Percentiles rank a stretch among this genome's conserved stretches.
phyloP scores from a whole-genome alignment of 495 filamentous ascomycete species.

The Xylaria venustula region DNA sequence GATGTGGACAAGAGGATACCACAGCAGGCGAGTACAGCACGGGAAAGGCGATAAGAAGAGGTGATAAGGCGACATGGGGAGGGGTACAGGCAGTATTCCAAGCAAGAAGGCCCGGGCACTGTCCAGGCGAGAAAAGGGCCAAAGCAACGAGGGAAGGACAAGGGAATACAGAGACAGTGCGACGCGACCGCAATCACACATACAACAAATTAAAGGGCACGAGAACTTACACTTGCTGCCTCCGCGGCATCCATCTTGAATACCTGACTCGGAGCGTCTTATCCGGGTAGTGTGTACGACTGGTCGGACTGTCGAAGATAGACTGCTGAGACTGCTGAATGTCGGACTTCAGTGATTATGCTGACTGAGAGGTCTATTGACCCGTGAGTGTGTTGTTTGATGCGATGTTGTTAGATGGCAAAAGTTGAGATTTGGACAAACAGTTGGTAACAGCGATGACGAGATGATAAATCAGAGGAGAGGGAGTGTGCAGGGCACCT shows the following conservation, averaged over 20 bases:
- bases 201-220: not conserved
- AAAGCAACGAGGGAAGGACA: not conserved
- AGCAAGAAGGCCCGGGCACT: too few species aligned
- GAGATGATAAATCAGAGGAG: slow-evolving; percentile 4
- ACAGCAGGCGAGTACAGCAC: not conserved
- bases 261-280: not conserved
- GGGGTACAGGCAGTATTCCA: too few species aligned
- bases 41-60: not conserved
- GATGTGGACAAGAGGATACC: not conserved
- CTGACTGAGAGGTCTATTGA: too few species aligned
- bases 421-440: too few species aligned
- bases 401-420: not conserved
- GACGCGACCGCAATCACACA: not conserved
- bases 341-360: too few species aligned
- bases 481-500: too few species aligned
- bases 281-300: not conserved
- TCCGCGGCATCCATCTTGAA: slow-evolving; percentile 13
- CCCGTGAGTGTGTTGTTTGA: not conserved
- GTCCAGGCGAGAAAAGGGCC: not conserved
- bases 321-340: too few species aligned
- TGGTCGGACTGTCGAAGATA: too few species aligned
- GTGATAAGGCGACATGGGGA: not conserved
- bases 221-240: not conserved
- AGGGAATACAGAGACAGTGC: not conserved
- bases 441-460: not conserved